Evolutionary conservation across 2,329 filamentous ascomycete genomes (phyloP).

Genomic region (Colletotrichum phormii): DNA sequence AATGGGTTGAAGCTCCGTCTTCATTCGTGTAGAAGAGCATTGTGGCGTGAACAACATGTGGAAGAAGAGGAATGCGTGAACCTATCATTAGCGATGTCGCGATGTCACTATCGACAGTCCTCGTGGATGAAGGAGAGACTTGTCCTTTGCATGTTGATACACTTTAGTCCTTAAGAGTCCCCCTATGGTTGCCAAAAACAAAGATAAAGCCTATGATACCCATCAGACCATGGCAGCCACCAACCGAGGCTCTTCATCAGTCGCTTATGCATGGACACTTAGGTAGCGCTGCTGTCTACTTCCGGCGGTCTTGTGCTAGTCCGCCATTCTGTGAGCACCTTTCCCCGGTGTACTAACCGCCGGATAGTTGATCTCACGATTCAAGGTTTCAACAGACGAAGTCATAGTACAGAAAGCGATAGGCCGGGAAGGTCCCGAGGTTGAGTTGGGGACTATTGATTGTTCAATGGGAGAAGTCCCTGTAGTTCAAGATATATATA

Average conservation of each 20-base stretch:
- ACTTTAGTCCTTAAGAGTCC: no score
- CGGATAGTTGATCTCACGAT: neutral
- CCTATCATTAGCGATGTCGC: no score
- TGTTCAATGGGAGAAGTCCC: slow-evolving; percentile 21
- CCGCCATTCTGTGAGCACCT: neutral
- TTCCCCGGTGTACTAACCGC: neutral
- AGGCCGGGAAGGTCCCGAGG: neutral
- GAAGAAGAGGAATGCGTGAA: no score
- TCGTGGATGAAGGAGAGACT: no score
- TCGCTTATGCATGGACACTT: neutral
- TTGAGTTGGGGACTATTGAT: neutral
- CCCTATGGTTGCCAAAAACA: no score
- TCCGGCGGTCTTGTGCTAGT: neutral
- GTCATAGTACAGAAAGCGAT: neutral
- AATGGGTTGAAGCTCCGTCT: no score
- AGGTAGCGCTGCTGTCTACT: neutral
- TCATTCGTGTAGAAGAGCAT: no score
- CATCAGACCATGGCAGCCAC: neutral
- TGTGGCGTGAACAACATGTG: no score
- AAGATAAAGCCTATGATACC: no score
- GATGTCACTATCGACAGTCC: no score
- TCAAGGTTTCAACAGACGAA: neutral
- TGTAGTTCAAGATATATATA: slow-evolving; percentile 16
- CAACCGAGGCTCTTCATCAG: neutral
- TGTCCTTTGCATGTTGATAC: no score